Evolutionary conservation across 2,329 filamentous ascomycete genomes (phyloP), one percentile per base, ranked within the genome.

Genomic region (Epichloe typhina): DNA sequence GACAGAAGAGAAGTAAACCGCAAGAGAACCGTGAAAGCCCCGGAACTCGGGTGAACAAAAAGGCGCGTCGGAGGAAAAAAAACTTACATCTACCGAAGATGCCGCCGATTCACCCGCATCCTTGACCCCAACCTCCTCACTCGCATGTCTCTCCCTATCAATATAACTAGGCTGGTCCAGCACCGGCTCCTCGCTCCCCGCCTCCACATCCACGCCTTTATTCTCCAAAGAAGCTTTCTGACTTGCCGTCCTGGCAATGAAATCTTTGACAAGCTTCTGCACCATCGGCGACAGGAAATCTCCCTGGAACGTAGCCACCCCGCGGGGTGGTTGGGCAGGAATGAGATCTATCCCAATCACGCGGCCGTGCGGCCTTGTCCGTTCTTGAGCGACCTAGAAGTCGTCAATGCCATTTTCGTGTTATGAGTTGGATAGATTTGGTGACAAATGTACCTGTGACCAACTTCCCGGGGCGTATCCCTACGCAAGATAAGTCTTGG

Each of bases 291-390:
- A 85, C 40, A 97, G 72, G 57, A 98, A 97, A 64, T 98, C 87
- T 46, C 94, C 93, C 67, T 98, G 93, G 52, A 98, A 89, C 2
- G 88, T 88, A 31, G 87, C 90, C n/a, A 95, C 89, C 21, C 93
- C 93, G 61, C 79, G 82, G 0, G 93, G 93, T 5, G 94, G 91
- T 64, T 91, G 85, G 0, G 89, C 88, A 4, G 93, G 93, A 56
- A 98, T 88, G 48, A 98, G 78, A 65, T 98, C 93, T 60, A 98
- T 91, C 11, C 93, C 94, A 31, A 98, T 73, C 12, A 98, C 83
- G 42, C 84, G 80, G 8, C 90, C 89, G 44, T 77, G 69, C 0
- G 90, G 90, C 54, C 78, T 75, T 4, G 88, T 95, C 49, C 82
- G 78, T 54, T 88, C 84, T 36, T 86, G 72, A 17, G 93, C 93